A percentile compares a stretch with the other conserved stretches of the same genome.
Evolutionary conservation across 1,139 yeast genomes (phyloP).

Genomic region (Candida smagusa): DNA sequence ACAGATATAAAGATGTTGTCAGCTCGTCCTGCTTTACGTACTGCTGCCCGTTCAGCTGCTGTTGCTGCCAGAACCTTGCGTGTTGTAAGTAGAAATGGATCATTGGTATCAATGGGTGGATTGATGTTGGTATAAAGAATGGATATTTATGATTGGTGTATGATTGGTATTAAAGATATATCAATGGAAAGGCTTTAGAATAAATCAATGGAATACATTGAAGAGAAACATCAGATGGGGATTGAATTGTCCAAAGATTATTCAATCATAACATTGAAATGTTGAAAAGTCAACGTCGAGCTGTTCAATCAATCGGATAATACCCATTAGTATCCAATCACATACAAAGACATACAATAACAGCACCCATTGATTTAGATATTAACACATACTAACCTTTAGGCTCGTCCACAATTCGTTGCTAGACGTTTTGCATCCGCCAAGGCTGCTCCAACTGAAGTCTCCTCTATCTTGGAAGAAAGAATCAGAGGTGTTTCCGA

Average conservation of each 20-base stretch:
- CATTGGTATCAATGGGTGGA: background rate
- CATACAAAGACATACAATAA: background rate
- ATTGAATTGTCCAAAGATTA: too few relatives aligned
- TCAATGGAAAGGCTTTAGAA: background rate
- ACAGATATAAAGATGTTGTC: conserved; percentile 54
- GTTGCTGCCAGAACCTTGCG: conserved; percentile 62
- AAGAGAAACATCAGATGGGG: too few relatives aligned
- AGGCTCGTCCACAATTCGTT: conserved; percentile 73
- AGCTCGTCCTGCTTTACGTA: conserved; percentile 78
- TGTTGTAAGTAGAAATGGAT: conserved; percentile 51
- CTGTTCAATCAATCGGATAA: too few relatives aligned
- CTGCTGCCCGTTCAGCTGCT: conserved; percentile 75
- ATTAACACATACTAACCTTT: conserved; percentile 7
- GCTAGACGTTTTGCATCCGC: conserved; percentile 86
- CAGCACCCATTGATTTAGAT: background rate
- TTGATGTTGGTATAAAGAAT: background rate
- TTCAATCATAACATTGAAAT: too few relatives aligned
- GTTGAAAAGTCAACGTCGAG: too few relatives aligned
- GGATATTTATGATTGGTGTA: background rate
- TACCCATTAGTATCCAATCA: too few relatives aligned
- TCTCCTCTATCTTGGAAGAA: conserved; percentile 97
- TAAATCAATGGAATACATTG: background rate
- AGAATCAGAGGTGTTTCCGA: conserved; percentile 99
- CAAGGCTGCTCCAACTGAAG: conserved; percentile 99
- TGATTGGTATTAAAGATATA: background rate